These are phyloP conservation scores for Filobasidium floriforme DNA, from an alignment of 768 basidiomycete species.

Conservation along the genomic window DNA sequence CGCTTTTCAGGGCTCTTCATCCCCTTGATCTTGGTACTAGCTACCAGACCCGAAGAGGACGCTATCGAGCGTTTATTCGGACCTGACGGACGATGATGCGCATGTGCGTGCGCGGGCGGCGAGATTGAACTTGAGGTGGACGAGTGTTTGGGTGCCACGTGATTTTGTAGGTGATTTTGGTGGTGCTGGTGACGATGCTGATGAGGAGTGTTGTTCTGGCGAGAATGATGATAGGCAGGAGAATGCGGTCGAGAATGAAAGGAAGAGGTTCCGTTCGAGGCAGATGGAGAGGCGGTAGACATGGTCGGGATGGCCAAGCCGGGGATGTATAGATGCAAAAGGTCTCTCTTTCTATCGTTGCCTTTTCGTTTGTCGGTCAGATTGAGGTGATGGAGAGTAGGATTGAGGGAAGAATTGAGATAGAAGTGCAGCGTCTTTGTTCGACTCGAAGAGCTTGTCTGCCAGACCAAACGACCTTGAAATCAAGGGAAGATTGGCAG, in stretches of 20 bases:
- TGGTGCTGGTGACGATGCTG: neutral
- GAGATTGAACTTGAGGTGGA: neutral
- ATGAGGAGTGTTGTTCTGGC: neutral
- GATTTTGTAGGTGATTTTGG: too few relatives aligned
- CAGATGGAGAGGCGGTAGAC: neutral
- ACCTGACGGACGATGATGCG: neutral
- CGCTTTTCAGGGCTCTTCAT: neutral
- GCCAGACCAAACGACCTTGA: too few relatives aligned
- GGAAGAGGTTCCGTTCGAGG: neutral
- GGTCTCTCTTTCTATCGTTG: too few relatives aligned
- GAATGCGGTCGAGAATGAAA: conserved; percentile 3
- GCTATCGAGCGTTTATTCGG: neutral
- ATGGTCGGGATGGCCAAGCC: neutral
- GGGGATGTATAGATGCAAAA: too few relatives aligned
- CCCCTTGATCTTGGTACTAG: neutral
- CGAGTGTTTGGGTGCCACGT: neutral
- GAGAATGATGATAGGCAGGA: neutral
- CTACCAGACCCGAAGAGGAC: neutral
- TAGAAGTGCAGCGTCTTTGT: too few relatives aligned
- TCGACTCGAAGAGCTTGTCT: too few relatives aligned
- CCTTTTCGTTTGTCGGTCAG: too few relatives aligned
- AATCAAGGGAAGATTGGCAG: too few relatives aligned
- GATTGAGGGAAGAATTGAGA: too few relatives aligned
- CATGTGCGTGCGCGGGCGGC: neutral
- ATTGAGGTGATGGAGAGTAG: too few relatives aligned